phyloP scores from a whole-genome alignment of 2,329 filamentous ascomycete species.

The Neofusicoccum umdonicola region DNA sequence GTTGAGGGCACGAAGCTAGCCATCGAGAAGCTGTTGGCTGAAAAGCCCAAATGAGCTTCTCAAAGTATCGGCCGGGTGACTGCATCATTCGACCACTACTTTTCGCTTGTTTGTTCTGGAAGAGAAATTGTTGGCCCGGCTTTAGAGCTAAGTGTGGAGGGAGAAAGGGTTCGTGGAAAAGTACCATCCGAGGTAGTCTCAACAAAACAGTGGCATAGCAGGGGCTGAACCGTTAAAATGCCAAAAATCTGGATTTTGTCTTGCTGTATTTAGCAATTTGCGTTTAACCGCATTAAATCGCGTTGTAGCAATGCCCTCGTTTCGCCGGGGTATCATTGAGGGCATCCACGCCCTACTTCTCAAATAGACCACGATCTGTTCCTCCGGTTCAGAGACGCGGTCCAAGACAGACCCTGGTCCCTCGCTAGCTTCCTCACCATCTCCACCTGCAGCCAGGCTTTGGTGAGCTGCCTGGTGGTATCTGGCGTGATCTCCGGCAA shows the following conservation, averaged over 20 bases:
- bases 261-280: neutral
- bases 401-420: neutral
- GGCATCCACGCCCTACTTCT: neutral
- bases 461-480: slow-evolving; percentile 12
- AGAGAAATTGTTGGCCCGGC: no score
- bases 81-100: no score
- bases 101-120: no score
- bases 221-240: neutral
- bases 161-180: no score
- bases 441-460: slow-evolving; percentile 15
- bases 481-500: neutral
- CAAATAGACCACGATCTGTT: slow-evolving; percentile 10
- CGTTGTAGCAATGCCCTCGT: neutral
- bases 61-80: no score
- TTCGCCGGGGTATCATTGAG: neutral
- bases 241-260: neutral
- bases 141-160: no score
- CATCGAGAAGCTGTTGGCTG: slow-evolving; percentile 9
- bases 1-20: slow-evolving; percentile 63
- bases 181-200: neutral
- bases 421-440: slow-evolving; percentile 8
- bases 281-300: neutral
- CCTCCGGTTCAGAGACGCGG: slow-evolving; percentile 2
- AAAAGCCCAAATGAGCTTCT: neutral
- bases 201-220: neutral